Percentiles rank a stretch among this genome's conserved stretches.
Conservation (phyloP, 805 yeast genomes). For the Saturnispora ahearnii region DNA sequence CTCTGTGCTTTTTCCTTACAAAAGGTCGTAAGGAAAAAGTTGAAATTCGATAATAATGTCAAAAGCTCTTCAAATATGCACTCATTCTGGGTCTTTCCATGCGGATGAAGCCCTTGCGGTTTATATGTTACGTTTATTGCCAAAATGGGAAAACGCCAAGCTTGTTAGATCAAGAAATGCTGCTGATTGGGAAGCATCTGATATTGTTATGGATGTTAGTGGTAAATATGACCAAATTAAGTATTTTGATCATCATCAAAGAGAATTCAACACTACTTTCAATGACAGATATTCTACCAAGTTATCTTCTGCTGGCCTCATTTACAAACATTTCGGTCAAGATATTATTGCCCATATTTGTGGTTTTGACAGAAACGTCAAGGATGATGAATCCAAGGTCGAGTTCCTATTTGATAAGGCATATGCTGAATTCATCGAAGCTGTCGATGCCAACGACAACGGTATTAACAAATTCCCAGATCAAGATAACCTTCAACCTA, state of each 20-base stretch:
- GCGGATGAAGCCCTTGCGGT: slow-evolving; percentile 97
- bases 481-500: slow-evolving; percentile 42
- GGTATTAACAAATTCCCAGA: slow-evolving; percentile 69
- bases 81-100: slow-evolving; percentile 90
- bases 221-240: slow-evolving; percentile 82
- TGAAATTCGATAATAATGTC: slow-evolving; percentile 9
- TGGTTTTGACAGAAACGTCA: slow-evolving; percentile 28
- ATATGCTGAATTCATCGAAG: slow-evolving; percentile 82
- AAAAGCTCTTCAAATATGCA: slow-evolving; percentile 53
- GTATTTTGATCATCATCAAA: slow-evolving; percentile 93
- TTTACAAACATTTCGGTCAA: slow-evolving; percentile 79
- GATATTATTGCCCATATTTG: slow-evolving; percentile 52
- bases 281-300: slow-evolving; percentile 58
- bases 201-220: slow-evolving; percentile 90
- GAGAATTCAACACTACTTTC: slow-evolving; percentile 77
- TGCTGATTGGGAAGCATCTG: slow-evolving; percentile 73
- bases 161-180: slow-evolving; percentile 81
- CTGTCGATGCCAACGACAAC: slow-evolving; percentile 93
- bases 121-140: slow-evolving; percentile 66
- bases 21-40: background rate
- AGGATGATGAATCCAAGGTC: slow-evolving; percentile 29
- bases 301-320: slow-evolving; percentile 87
- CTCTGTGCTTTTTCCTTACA: background rate
- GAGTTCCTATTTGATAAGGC: slow-evolving; percentile 63
- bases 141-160: slow-evolving; percentile 55